These are phyloP conservation scores for Solanum bulbocastanum DNA, from an alignment of 257 asterid species.

Conservation along the genomic window DNA sequence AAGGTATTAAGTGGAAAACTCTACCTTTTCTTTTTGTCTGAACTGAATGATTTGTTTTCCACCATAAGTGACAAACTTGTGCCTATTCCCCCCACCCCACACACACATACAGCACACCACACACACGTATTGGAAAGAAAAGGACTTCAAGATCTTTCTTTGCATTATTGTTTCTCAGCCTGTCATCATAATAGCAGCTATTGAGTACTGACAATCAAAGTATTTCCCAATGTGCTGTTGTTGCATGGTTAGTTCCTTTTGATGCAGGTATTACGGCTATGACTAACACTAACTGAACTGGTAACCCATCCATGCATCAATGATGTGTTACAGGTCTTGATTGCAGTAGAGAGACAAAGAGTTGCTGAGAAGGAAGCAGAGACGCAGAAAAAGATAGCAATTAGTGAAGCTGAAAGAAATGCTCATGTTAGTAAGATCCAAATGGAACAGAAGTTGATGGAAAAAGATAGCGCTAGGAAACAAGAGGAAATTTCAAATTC, in stretches of 20 bases:
- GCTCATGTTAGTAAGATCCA: conserved; percentile 91
- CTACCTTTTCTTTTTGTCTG: neutral
- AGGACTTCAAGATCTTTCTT: neutral
- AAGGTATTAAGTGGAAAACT: conserved; percentile 34
- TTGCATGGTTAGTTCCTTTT: neutral
- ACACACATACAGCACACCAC: no score
- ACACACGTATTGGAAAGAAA: no score
- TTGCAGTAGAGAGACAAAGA: conserved; percentile 84
- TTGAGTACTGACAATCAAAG: neutral
- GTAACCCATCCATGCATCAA: neutral
- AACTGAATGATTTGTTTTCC: neutral
- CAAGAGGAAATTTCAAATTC: conserved; percentile 87
- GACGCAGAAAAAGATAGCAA: conserved; percentile 81
- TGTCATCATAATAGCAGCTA: neutral
- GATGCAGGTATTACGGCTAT: neutral
- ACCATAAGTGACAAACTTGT: neutral
- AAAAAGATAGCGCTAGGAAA: conserved; percentile 82
- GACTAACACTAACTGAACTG: neutral
- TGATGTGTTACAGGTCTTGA: conserved; percentile 50
- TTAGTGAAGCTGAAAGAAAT: conserved; percentile 87
- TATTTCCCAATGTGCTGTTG: neutral
- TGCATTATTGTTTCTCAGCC: neutral
- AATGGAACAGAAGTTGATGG: conserved; percentile 91
- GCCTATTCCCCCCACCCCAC: no score
- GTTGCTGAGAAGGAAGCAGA: conserved; percentile 99